Base-by-base conservation (phyloP, 2,329 filamentous ascomycete species). In the Exophiala sp. region DNA sequence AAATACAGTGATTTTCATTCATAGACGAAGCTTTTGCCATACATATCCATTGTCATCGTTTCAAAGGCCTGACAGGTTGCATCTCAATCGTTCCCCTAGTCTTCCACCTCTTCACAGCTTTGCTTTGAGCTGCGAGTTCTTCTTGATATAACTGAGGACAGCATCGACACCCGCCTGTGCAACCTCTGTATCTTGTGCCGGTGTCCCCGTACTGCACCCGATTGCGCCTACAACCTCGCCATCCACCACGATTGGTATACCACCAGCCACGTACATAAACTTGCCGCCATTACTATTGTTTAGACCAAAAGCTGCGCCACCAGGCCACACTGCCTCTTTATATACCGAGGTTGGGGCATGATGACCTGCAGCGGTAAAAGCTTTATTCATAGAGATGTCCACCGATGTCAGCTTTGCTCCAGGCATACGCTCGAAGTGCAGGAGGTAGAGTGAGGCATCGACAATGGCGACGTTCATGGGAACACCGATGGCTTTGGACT, bases 341-440 rank as follows among this genome's bases (percentile, higher is more conserved):
- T 82, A 82, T 2, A 71, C 68, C 18, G 74, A 72, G 0, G 79
- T 82, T 0, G 78, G 77, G 3, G 72, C 67, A 16, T 73, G 69
- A 65, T 82, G 79, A 12, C 79, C 79, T 1, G 79, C 77, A 3
- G 79, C 79, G 2, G 79, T 82, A 63, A 80, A 82, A 12, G 79
- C 79, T 58, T 82, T 71, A 57, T 71, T 67, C 47, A 69, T 66
- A 14, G 79, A 65, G 82, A 81, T 67, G 75, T 66, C 62, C 82
- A 65, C 62, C 84, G 73, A 63, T 79, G 80, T 38, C 79, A 80
- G 53, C 72, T 75, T 62, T 78, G 78, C 50, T 78, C 76, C 50
- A 79, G 81, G 61, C 74, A 72, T 50, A 66, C 66, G 14, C 77
- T 77, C 70, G 69, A 45, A 72, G 71, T 42, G 72, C 64, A 32